These are phyloP conservation scores for Fusarium euwallaceae DNA, from an alignment of 2,329 filamentous ascomycete species.

Conservation along the genomic window DNA sequence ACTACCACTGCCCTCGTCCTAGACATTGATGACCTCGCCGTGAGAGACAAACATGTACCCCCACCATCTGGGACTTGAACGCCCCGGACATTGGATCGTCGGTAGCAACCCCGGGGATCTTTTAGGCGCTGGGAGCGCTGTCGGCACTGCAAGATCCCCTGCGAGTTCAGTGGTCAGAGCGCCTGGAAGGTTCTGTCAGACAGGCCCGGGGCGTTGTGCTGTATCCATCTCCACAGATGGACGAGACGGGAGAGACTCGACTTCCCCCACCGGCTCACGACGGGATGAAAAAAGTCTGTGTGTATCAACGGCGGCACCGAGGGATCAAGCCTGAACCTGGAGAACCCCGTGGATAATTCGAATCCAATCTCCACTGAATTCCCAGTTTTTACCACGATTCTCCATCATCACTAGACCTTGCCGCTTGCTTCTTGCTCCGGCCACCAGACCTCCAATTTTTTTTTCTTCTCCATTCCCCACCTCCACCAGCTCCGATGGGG, in stretches of 20 bases:
- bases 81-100: constrained; percentile 27
- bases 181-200: constrained; percentile 17
- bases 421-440: neutral
- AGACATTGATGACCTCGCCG: neutral
- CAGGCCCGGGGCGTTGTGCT: constrained; percentile 9
- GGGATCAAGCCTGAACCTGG: neutral
- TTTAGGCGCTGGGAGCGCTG: neutral
- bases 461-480: constrained; percentile 6
- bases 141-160: constrained; percentile 9
- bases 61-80: constrained; percentile 15
- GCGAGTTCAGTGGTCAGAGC: constrained; percentile 22
- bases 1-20: neutral
- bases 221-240: neutral
- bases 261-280: constrained; percentile 23
- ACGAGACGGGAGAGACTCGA: neutral
- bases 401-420: neutral
- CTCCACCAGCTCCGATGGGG: constrained; percentile 13
- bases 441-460: constrained; percentile 5
- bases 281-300: neutral
- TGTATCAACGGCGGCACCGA: constrained; percentile 7
- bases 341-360: constrained; percentile 1
- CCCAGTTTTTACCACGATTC: constrained; percentile 1
- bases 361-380: neutral
- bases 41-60: constrained; percentile 2
- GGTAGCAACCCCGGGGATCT: constrained; percentile 7